Evolutionary conservation across 2,329 filamentous ascomycete species (phyloP).

Genomic region (Stachybotrys elegans): DNA sequence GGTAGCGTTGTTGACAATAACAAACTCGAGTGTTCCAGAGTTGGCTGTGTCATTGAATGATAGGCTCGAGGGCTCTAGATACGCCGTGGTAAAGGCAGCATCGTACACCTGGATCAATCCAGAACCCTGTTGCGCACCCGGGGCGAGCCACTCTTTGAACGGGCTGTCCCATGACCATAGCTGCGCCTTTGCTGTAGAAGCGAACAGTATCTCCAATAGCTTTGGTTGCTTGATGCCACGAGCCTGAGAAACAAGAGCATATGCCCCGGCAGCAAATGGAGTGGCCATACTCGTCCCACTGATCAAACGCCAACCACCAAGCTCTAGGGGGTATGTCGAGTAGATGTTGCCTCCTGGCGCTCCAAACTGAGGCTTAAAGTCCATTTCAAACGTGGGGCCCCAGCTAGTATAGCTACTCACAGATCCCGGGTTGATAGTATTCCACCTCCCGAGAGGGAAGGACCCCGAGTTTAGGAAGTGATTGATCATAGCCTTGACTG

Average conservation of each 20-base stretch:
- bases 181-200: constrained; percentile 35
- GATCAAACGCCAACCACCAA: constrained; percentile 8
- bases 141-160: constrained; percentile 27
- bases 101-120: constrained; percentile 37
- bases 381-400: constrained; percentile 12
- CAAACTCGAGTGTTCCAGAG: constrained; percentile 40
- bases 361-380: constrained; percentile 13
- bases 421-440: constrained; percentile 3
- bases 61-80: constrained; percentile 45
- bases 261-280: constrained; percentile 9
- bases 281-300: constrained; percentile 14
- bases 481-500: constrained; percentile 9
- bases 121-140: constrained; percentile 44
- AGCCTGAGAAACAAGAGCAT: constrained; percentile 25
- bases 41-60: constrained; percentile 54
- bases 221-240: constrained; percentile 37
- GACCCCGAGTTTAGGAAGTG: background rate
- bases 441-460: background rate
- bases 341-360: constrained; percentile 14
- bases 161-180: constrained; percentile 23
- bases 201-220: constrained; percentile 36
- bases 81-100: constrained; percentile 42
- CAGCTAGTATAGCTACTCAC: constrained; percentile 8
- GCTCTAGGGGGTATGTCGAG: constrained; percentile 9
- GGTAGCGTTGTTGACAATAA: constrained; percentile 43